Evolutionary conservation across 306 rosid species (phyloP).

Genomic region (Castanospermum australe): DNA sequence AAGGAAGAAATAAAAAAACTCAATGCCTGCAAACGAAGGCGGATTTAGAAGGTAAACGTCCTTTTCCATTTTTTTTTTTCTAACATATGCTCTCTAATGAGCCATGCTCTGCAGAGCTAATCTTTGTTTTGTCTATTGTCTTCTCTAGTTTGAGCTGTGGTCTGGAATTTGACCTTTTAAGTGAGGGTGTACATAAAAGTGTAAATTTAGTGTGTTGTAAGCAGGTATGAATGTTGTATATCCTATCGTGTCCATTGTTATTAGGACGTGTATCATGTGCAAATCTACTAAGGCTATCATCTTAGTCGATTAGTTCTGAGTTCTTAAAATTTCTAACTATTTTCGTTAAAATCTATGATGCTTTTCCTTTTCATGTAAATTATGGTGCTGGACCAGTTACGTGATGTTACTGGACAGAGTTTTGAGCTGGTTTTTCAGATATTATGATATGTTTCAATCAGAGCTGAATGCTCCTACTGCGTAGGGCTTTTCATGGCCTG

Average conservation of each 20-base stretch:
- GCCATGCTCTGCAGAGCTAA: not conserved
- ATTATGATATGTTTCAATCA: not conserved
- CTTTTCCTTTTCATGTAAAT: not conserved
- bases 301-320: not conserved
- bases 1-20: not conserved
- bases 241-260: not conserved
- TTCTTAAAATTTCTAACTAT: not conserved
- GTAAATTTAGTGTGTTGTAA: constrained; percentile 6
- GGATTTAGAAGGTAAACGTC: constrained; percentile 16
- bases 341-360: not conserved
- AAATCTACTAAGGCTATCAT: not conserved
- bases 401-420: not conserved
- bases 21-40: not conserved
- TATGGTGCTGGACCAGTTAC: not conserved
- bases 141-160: constrained; percentile 14
- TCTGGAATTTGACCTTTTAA: constrained; percentile 7
- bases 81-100: not conserved
- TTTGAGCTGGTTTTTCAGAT: not conserved
- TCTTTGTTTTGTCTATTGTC: not conserved
- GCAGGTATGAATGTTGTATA: not conserved
- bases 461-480: not conserved
- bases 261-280: not conserved
- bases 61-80: not conserved
- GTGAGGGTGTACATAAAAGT: constrained; percentile 16
- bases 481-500: not conserved